A percentile compares a stretch with the other conserved stretches of the same genome.
These are phyloP conservation scores for Ophiostoma sp. DNA, from an alignment of 2,329 filamentous ascomycete species.

Conservation along the genomic window DNA sequence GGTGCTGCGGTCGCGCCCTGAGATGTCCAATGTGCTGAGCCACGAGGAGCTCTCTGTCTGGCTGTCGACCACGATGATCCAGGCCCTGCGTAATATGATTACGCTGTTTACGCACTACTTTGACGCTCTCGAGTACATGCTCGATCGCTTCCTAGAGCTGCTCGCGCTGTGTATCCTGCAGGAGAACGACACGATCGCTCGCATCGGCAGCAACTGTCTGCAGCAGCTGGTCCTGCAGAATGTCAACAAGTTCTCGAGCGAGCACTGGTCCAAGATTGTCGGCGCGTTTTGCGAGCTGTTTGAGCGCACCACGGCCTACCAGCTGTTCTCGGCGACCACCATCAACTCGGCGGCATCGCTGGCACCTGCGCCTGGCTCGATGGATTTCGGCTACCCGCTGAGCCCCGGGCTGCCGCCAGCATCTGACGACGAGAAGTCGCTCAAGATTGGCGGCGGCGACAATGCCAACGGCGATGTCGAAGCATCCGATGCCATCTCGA, in stretches of 20 bases:
- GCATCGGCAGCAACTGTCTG: slow-evolving; percentile 96
- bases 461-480: slow-evolving; percentile 32
- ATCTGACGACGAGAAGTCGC: slow-evolving; percentile 46
- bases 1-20: slow-evolving; percentile 90
- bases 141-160: slow-evolving; percentile 93
- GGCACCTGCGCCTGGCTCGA: slow-evolving; percentile 48
- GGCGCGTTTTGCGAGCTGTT: slow-evolving; percentile 95
- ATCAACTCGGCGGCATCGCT: slow-evolving; percentile 49
- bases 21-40: slow-evolving; percentile 91
- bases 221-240: slow-evolving; percentile 97
- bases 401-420: slow-evolving; percentile 33
- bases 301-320: slow-evolving; percentile 86
- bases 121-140: slow-evolving; percentile 91
- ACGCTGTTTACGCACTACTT: slow-evolving; percentile 99
- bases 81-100: slow-evolving; percentile 96
- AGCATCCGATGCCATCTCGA: slow-evolving; percentile 32
- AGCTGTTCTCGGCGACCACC: slow-evolving; percentile 81
- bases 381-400: slow-evolving; percentile 44
- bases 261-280: slow-evolving; percentile 93
- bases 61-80: slow-evolving; percentile 99
- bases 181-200: slow-evolving; percentile 95
- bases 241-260: slow-evolving; percentile 78
- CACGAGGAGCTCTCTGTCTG: slow-evolving; percentile 97
- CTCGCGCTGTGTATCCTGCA: slow-evolving; percentile 95
- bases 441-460: slow-evolving; percentile 46